Percentiles rank a stretch among this genome's conserved stretches.
Evolutionary conservation across 805 yeast species (phyloP).

Genomic region (Lachancea fermentati): DNA sequence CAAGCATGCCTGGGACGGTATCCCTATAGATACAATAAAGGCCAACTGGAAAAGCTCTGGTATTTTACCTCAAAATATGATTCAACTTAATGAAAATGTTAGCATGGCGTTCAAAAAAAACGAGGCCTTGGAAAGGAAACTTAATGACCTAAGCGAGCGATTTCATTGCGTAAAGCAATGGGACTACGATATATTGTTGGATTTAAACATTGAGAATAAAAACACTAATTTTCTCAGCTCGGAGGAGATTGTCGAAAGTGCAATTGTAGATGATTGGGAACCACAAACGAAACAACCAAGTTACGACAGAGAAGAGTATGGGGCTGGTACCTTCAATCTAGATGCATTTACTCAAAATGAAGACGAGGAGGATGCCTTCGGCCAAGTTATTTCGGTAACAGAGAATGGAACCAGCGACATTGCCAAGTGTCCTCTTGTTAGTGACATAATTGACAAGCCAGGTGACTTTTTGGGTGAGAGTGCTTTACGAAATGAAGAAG

Average conservation of each 20-base stretch:
- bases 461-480: conserved; percentile 18
- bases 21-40: conserved; percentile 34
- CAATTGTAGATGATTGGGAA: conserved; percentile 44
- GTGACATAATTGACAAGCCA: conserved; percentile 30
- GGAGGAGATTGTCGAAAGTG: conserved; percentile 56
- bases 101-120: conserved; percentile 33
- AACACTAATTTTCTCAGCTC: conserved; percentile 47
- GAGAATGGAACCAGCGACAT: conserved; percentile 1
- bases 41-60: conserved; percentile 42
- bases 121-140: conserved; percentile 36
- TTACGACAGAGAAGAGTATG: conserved; percentile 6
- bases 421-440: conserved; percentile 15
- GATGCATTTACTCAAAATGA: conserved; percentile 6
- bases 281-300: conserved; percentile 17
- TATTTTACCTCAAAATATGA: conserved; percentile 33
- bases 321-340: conserved; percentile 1
- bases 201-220: conserved; percentile 41
- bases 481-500: conserved; percentile 10
- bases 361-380: conserved; percentile 5
- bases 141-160: conserved; percentile 40
- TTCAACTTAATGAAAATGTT: conserved; percentile 26
- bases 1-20: conserved; percentile 48
- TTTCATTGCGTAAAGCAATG: conserved; percentile 51
- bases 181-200: conserved; percentile 51
- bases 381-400: not conserved